Evolutionary conservation across 2,329 filamentous ascomycete species (phyloP).

Genomic region (Seiridium cupressi): DNA sequence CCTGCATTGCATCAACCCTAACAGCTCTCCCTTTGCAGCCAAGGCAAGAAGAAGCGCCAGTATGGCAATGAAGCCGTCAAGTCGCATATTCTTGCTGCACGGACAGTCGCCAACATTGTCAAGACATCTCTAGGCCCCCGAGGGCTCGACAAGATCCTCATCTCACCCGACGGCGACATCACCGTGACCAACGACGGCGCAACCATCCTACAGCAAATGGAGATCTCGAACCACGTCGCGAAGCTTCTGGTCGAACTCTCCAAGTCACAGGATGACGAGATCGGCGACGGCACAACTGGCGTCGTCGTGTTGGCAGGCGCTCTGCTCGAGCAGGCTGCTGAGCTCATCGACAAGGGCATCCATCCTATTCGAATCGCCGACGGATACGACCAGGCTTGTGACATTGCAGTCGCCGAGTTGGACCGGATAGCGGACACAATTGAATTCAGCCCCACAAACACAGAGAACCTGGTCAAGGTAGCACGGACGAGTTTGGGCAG

Average conservation of each 20-base stretch:
- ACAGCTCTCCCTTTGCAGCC: constrained; percentile 50
- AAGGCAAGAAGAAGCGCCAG: constrained; percentile 96
- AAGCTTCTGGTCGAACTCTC: constrained; percentile 96
- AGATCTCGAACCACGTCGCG: constrained; percentile 97
- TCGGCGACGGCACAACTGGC: constrained; percentile 96
- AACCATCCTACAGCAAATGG: constrained; percentile 97
- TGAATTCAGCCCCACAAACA: constrained; percentile 77
- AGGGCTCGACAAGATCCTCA: constrained; percentile 97
- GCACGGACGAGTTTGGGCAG: constrained; percentile 94
- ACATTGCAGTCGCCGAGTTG: constrained; percentile 89
- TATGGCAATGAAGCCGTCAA: constrained; percentile 98
- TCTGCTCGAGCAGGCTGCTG: constrained; percentile 91
- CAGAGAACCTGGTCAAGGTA: constrained; percentile 85
- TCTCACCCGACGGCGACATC: constrained; percentile 97
- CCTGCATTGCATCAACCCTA: neutral
- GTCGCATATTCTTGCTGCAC: constrained; percentile 93
- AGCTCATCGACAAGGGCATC: constrained; percentile 99
- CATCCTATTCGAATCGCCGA: constrained; percentile 98
- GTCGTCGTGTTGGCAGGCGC: constrained; percentile 95
- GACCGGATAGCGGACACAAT: constrained; percentile 92
- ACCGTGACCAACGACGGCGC: constrained; percentile 99
- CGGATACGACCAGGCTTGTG: constrained; percentile 95
- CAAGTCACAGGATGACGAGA: constrained; percentile 98
- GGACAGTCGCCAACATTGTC: constrained; percentile 95
- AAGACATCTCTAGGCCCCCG: constrained; percentile 95